Conservation (phyloP, 1,284 basidiomycete genomes). For the Leccinum fuscescens region DNA sequence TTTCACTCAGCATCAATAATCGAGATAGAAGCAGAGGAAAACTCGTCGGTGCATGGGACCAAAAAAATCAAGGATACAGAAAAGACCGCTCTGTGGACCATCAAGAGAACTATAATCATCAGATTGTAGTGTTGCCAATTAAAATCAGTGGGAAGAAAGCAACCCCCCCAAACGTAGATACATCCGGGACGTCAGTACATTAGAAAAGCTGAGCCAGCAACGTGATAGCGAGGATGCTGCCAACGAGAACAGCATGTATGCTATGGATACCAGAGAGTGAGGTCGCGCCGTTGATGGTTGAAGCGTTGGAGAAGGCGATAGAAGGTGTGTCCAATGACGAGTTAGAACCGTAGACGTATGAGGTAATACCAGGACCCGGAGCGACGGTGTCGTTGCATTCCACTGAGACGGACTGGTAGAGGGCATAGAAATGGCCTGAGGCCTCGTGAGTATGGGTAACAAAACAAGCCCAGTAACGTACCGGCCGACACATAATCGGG, state of each 20-base stretch:
- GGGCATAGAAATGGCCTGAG: slow-evolving; percentile 58
- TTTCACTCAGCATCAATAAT: neutral
- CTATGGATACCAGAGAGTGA: slow-evolving; percentile 8
- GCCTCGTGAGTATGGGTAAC: slow-evolving; percentile 1
- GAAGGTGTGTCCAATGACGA: slow-evolving; percentile 47
- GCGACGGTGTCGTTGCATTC: slow-evolving; percentile 53
- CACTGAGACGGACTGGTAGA: slow-evolving; percentile 56
- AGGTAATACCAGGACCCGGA: slow-evolving; percentile 46
- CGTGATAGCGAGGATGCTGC: slow-evolving; percentile 20
- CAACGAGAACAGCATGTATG: slow-evolving; percentile 14
- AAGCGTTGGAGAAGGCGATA: slow-evolving; percentile 53
- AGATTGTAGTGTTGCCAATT: neutral
- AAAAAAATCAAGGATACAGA: slow-evolving; percentile 2
- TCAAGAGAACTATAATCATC: neutral
- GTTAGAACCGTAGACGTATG: slow-evolving; percentile 63
- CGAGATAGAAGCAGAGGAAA: neutral
- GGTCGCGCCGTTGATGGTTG: slow-evolving; percentile 45
- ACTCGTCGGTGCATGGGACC: neutral
- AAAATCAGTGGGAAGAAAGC: neutral
- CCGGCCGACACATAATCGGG: slow-evolving; percentile 68
- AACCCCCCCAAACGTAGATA: neutral
- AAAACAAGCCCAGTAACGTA: slow-evolving; percentile 11
- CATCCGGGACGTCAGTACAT: slow-evolving; percentile 7
- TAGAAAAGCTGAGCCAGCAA: slow-evolving; percentile 29
- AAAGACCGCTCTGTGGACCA: neutral